phyloP scores from a whole-genome alignment of 495 filamentous ascomycete genomes.

The Penicillium samsonianum region DNA sequence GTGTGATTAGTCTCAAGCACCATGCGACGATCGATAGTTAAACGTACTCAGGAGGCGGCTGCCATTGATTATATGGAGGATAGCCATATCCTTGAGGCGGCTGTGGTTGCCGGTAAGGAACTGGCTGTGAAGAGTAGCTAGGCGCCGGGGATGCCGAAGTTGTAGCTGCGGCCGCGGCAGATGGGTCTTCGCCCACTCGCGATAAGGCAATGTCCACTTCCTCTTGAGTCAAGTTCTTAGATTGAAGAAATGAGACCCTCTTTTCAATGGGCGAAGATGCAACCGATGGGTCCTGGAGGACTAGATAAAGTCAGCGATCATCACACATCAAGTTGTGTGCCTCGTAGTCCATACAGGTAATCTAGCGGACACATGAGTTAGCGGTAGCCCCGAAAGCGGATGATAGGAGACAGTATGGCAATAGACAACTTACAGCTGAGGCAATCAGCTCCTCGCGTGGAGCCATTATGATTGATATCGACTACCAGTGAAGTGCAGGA shows the following conservation, averaged over 20 bases:
- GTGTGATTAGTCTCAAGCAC: constrained; percentile 18
- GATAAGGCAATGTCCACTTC: constrained; percentile 86
- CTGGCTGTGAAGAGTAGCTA: constrained; percentile 53
- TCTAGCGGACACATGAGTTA: constrained; percentile 28
- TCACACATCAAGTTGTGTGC: constrained; percentile 11
- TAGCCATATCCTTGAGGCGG: constrained; percentile 69
- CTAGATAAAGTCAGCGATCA: constrained; percentile 48
- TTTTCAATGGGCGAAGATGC: constrained; percentile 90
- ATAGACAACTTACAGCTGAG: constrained; percentile 64
- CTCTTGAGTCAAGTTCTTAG: constrained; percentile 95
- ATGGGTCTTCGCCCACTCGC: constrained; percentile 62
- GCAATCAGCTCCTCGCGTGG: constrained; percentile 78
- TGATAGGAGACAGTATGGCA: not conserved
- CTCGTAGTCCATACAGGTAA: constrained; percentile 41
- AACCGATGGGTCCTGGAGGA: constrained; percentile 91
- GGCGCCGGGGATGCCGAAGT: constrained; percentile 39
- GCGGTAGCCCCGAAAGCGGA: constrained; percentile 15
- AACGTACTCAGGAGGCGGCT: constrained; percentile 63
- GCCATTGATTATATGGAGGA: constrained; percentile 69
- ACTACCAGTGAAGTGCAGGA: constrained; percentile 16
- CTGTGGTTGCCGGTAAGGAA: constrained; percentile 52
- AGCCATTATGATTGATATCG: constrained; percentile 56
- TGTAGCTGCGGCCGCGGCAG: constrained; percentile 33
- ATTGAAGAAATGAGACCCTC: constrained; percentile 87
- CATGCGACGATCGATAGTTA: not conserved